Base-by-base conservation (phyloP, 441 rosid species). In the Mallotus japonicus region DNA sequence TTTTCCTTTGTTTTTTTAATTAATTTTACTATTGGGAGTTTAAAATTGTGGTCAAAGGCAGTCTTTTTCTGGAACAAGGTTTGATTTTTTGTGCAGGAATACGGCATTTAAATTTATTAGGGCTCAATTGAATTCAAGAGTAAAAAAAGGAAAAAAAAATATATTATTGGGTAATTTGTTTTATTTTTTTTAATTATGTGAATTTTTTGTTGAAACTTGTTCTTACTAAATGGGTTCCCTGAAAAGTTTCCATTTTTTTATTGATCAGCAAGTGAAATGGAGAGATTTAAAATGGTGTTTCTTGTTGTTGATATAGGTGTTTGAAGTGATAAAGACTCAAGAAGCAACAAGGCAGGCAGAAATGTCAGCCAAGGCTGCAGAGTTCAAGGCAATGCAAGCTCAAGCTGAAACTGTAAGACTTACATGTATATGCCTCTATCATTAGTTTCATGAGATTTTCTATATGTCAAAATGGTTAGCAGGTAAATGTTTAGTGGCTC, bases 381-480 rank as follows among this genome's bases (percentile, higher is more conserved):
- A 91, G 82, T 95, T 75, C 71, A 95, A 92, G 82, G 95, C 96
- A 57, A 70, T 82, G 85, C 95, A 89, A 88, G 92, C 98, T 42
- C 95, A 92, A 79, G 91, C 98, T 55, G 97, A 92, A 86, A 89
- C 87, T 76, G 98, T 95, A 80, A 87, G 88, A 73, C 67, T 19
- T 61, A 66, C 47, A 44, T 44, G 4, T 3, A 46, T 58, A 13
- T 32, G 1, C 42, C 22, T 10, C 37, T 4, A 17, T 40, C 37
- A 34, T 44, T 54, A 19, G 1, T 55, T 72, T 28, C 3, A 28
- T 28, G 32, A 28, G 32, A 28, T 28, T 28, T 28, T 28, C 32
- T 51, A 62, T 13, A 8, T 62, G 20, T 16, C 16, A 53, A 17
- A 16, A 53, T 0, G 10, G 4, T 53, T 53, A 17, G 3, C 3